Percentiles rank a stretch among this genome's conserved stretches.
Conservation (phyloP, 1,284 basidiomycete genomes). For the Thecaphora thlaspeos region DNA sequence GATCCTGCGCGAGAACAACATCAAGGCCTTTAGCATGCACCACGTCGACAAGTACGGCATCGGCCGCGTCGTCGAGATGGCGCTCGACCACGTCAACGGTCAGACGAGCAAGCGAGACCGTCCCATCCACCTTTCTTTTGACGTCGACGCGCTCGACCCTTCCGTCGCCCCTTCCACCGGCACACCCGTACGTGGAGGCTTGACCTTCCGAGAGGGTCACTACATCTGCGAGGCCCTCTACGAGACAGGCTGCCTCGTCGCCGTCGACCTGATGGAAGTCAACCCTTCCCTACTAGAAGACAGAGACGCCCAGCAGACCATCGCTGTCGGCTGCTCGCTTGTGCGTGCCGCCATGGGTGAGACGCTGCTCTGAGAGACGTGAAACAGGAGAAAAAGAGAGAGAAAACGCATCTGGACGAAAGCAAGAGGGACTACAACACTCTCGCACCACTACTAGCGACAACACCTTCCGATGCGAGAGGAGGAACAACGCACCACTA, state of each 20-base stretch:
- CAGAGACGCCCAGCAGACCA: slow-evolving; percentile 73
- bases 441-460: too few relatives aligned
- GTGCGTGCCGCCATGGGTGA: slow-evolving; percentile 81
- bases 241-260: slow-evolving; percentile 89
- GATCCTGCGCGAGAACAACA: slow-evolving; percentile 78
- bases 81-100: slow-evolving; percentile 82
- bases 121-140: slow-evolving; percentile 94
- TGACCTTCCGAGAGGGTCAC: slow-evolving; percentile 89
- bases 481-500: too few relatives aligned
- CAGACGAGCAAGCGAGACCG: slow-evolving; percentile 63
- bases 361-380: slow-evolving; percentile 22
- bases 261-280: slow-evolving; percentile 77
- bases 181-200: slow-evolving; percentile 87
- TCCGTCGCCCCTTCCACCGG: slow-evolving; percentile 92
- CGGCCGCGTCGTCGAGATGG: slow-evolving; percentile 81
- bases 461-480: too few relatives aligned
- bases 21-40: slow-evolving; percentile 97
- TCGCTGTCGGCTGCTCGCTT: slow-evolving; percentile 89
- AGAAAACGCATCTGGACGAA: too few relatives aligned
- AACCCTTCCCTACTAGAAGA: slow-evolving; percentile 82
- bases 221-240: slow-evolving; percentile 93
- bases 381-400: too few relatives aligned
- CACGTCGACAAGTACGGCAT: slow-evolving; percentile 97
- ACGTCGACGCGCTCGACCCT: slow-evolving; percentile 83
- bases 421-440: too few relatives aligned